Evolutionary conservation across 2,329 filamentous ascomycete species (phyloP).

Genomic region (Plectosphaerella cucumerina): DNA sequence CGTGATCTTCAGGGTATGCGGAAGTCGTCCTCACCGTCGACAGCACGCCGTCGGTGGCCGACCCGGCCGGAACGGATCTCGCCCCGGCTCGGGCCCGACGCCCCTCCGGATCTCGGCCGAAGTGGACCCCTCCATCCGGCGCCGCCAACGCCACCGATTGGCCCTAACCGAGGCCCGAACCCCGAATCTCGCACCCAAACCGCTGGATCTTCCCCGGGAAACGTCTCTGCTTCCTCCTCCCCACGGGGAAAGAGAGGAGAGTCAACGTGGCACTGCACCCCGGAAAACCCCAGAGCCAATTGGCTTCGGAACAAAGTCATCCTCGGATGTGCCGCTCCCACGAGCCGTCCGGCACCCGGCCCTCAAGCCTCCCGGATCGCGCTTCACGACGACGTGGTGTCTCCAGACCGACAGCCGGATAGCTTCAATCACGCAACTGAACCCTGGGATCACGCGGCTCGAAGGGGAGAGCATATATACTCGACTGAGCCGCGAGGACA

Average conservation of each 20-base stretch:
- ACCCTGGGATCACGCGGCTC: background rate
- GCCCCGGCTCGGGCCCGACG: background rate
- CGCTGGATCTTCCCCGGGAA: background rate
- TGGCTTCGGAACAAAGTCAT: background rate
- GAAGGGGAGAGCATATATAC: background rate
- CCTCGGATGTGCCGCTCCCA: background rate
- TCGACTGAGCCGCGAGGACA: no score
- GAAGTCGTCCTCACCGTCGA: background rate
- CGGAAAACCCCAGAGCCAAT: background rate
- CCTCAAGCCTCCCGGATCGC: no score
- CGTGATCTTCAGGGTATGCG: background rate
- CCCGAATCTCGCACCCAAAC: background rate
- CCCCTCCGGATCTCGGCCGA: background rate
- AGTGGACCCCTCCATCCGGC: background rate
- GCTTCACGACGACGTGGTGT: background rate
- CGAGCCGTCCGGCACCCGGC: background rate
- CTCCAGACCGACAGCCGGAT: background rate
- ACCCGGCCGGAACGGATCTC: background rate
- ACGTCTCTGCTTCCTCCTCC: background rate
- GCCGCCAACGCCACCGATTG: background rate
- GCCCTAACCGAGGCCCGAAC: background rate
- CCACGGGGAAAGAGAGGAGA: background rate
- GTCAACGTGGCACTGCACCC: background rate
- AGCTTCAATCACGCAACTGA: background rate
- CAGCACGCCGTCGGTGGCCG: background rate